phyloP scores from a whole-genome alignment of 2,329 filamentous ascomycete genomes.

The Arthroderma sp. region DNA sequence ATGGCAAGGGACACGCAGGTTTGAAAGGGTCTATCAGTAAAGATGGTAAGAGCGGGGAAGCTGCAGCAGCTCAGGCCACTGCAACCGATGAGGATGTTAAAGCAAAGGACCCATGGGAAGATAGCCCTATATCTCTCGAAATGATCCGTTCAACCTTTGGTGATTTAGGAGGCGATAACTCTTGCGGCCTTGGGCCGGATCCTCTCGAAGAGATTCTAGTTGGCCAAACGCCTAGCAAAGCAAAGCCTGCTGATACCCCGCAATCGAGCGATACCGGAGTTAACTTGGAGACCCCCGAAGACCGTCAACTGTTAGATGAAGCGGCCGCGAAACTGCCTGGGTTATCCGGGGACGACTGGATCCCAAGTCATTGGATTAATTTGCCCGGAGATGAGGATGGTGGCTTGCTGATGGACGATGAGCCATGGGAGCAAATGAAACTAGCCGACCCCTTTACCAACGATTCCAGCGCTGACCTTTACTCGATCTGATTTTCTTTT shows the following conservation, averaged over 20 bases:
- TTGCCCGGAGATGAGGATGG: constrained; percentile 17
- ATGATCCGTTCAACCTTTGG: constrained; percentile 26
- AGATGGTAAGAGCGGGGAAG: constrained; percentile 17
- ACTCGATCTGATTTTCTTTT: too few relatives aligned
- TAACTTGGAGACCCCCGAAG: constrained; percentile 22
- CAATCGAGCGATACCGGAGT: constrained; percentile 24
- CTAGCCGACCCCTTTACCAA: too few relatives aligned
- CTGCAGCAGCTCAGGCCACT: constrained; percentile 3
- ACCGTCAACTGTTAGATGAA: too few relatives aligned
- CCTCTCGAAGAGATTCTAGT: constrained; percentile 27
- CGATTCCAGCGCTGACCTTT: too few relatives aligned
- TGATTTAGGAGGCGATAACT: constrained; percentile 17
- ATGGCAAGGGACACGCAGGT: constrained; percentile 14
- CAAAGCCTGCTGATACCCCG: constrained; percentile 23
- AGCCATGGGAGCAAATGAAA: background rate
- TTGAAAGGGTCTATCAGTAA: constrained; percentile 16
- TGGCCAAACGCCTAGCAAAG: constrained; percentile 22
- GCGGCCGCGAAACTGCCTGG: too few relatives aligned
- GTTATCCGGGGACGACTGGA: constrained; percentile 16
- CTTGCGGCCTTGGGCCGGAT: constrained; percentile 20
- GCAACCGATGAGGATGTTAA: constrained; percentile 4
- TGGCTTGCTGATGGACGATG: constrained; percentile 12
- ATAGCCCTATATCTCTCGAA: constrained; percentile 25
- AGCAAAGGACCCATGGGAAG: constrained; percentile 24
- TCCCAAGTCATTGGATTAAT: constrained; percentile 22